Percentiles rank a stretch among this genome's conserved stretches.
phyloP scores from a whole-genome alignment of 106 monocot species.

The Acorus gramineus region DNA sequence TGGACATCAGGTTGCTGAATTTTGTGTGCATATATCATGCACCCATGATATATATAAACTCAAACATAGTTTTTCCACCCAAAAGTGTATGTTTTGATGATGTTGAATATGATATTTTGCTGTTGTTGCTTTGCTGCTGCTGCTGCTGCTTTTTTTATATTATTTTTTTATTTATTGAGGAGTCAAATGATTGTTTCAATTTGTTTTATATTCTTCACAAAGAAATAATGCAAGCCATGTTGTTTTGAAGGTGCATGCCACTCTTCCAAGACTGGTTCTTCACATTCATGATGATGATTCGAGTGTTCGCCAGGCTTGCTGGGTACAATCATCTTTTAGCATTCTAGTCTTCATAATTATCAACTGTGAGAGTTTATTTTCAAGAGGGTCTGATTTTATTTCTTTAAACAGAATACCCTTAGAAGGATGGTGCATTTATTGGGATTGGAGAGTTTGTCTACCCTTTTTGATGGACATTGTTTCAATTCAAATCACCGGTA shows the following conservation, averaged over 20 bases:
- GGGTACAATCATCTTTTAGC: constrained; percentile 33
- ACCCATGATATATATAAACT: too few species aligned
- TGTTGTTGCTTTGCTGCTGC: too few species aligned
- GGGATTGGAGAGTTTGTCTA: constrained; percentile 52
- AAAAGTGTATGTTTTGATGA: too few species aligned
- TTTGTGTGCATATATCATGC: too few species aligned
- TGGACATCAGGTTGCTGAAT: too few species aligned
- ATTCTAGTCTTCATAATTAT: background rate
- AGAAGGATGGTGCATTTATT: constrained; percentile 55
- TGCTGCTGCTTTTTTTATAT: too few species aligned
- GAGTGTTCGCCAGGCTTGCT: constrained; percentile 77
- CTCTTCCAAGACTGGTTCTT: constrained; percentile 73
- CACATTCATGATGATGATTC: constrained; percentile 90
- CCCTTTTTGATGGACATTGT: constrained; percentile 40
- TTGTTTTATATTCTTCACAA: background rate
- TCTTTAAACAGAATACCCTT: constrained; percentile 46
- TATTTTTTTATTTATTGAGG: too few species aligned
- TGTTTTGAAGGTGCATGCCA: constrained; percentile 53
- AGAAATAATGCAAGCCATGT: too few species aligned
- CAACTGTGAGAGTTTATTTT: background rate
- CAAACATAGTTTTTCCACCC: too few species aligned
- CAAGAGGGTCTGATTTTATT: background rate
- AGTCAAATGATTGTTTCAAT: background rate
- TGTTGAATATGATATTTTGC: too few species aligned
- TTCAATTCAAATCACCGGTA: constrained; percentile 81